Evolutionary conservation across 1,284 basidiomycete genomes (phyloP), one percentile per base, ranked within the genome.

Genomic region (Caloboletus inedulis): DNA sequence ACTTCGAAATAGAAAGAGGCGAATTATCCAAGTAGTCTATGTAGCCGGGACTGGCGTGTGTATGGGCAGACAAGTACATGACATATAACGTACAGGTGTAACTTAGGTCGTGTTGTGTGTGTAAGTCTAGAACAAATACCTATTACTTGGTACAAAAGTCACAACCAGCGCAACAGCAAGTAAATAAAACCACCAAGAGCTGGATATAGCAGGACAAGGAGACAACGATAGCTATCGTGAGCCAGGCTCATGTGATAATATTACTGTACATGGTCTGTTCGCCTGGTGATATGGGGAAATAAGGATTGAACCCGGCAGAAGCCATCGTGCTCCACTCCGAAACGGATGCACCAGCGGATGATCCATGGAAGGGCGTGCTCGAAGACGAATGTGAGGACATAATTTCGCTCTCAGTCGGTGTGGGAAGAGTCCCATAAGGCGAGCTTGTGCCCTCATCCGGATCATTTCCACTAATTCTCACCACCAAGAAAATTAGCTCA

Each of bases 381-480:
- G 85, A 82, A 43, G 82, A 78, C 47, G 84, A 85, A 56, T 85
- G 74, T 5, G 85, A 84, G 25, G 84, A 81, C 74, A 87, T 71
- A 54, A 87, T 78, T 59, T 87, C 85, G 61, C 78, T 83, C 59
- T 85, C 85, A 2, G 81, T 78, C 3, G 83, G 78, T 57, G 76
- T 74, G 55, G 76, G 72, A 54, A 77, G 68, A 3, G 68, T 69
- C 52, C 77, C 75, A 63, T 72, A 73, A 56, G 72, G 69, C 36
- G 72, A 63, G 48, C 59, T 61, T 46, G 66, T 59, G 46, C 65
- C 61, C 55, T 77, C 76, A 47, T 72, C 68, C 54, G 74, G 66
- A 66, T 76, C 74, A 63, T 72, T 76, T 44, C 77, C 76, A 66
- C 76, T 78, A 59, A 62, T 66, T 65, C 62, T 66, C 64, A 69